Base-by-base conservation (phyloP, 2,329 filamentous ascomycete genomes). In the Didymellaceae sp. region DNA sequence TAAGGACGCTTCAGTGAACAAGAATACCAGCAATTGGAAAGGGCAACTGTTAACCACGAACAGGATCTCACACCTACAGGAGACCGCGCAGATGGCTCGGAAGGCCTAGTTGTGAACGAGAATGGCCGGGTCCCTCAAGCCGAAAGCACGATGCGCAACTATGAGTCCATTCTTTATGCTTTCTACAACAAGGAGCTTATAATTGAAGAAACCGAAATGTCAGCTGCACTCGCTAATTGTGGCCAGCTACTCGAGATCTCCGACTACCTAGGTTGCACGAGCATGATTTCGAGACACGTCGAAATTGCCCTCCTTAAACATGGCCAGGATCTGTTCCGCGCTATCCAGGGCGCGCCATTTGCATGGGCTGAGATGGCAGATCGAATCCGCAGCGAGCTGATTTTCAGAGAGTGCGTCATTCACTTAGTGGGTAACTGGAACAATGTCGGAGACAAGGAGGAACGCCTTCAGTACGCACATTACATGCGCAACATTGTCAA, bases 261-360 rank as follows among this genome's bases (percentile, higher is more conserved):
- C 1, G 77, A 80, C 48, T 76, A 76, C 35, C 72, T 82, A 4
- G 68, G 74, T 13, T 76, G 77, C 30, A 69, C 74, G 13, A 60
- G 66, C 11, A 58, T 75, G 38, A 68, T 83, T 52, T 71, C 73
- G 38, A 74, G 75, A 20, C 65, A 74, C 4, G 74, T 83, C 51
- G 78, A 81, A 49, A 73, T 77, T 26, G 74, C 76, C 1, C 73
- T 83, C 2, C 64, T 80, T 45, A 74, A 75, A 40, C 74, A 77
- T 25, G 77, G 77, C 16, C 77, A 80, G 52, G 59, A 66, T 5
- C 69, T 83, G 6, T 80, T 75, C 63, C 70, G 66, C 11, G 69
- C 74, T 5, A 78, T 83, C 51, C 61, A 75, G 9, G 52, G 57
- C 16, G 70, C 71, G 24, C 78, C 81, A 0, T 55, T 71, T 11